Base-by-base conservation (phyloP, 2,329 filamentous ascomycete genomes). In the Sporothrix brasiliensis region DNA sequence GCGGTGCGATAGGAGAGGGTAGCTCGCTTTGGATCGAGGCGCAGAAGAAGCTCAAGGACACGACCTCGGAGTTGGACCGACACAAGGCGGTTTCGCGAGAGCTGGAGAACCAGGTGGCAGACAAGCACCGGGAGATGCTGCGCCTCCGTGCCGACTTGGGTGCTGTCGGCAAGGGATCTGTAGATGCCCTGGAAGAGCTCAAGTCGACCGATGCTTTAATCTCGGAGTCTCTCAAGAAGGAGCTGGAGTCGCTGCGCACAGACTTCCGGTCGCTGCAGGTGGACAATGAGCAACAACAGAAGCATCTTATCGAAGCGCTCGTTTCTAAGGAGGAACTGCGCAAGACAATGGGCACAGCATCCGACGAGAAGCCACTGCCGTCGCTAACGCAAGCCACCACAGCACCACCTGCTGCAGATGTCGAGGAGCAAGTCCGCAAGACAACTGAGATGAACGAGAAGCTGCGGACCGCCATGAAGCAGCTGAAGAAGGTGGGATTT, bases 301-400 rank as follows among this genome's bases (percentile, higher is more conserved):
- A 83, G 61, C 87, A 89, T 76, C 82, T 90, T 30, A 83, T 89
- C 74, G 83, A 87, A 53, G 84, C 86, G 58, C 81, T 89, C 21
- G 81, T 89, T 60, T 83, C 85, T 73, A 89, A 89, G 77, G 87
- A 89, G 72, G 85, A 85, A 77, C 80, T 88, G 69, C 83, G 85
- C 69, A 86, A 86, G 77, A 82, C 86, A 71, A 79, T 83, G 49
- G 85, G 87, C 73, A 41, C 79, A 73, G 79, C 82, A 73, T 74
- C 30, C 24, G 66, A 44, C 66, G 47, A 63, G 13, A 41, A 24
- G 11, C 1, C 39, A 27, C 21, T 63, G 6, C 49, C 4, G 19
- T 63, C 50, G 19, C 27, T 39, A 19, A 14, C 11, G 21, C 2
- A 19, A 14, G 34, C 30, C 10, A 27, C 53, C 2, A 47, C 10